phyloP scores from a whole-genome alignment of 768 basidiomycete species.

The Boletus rubescentipes region DNA sequence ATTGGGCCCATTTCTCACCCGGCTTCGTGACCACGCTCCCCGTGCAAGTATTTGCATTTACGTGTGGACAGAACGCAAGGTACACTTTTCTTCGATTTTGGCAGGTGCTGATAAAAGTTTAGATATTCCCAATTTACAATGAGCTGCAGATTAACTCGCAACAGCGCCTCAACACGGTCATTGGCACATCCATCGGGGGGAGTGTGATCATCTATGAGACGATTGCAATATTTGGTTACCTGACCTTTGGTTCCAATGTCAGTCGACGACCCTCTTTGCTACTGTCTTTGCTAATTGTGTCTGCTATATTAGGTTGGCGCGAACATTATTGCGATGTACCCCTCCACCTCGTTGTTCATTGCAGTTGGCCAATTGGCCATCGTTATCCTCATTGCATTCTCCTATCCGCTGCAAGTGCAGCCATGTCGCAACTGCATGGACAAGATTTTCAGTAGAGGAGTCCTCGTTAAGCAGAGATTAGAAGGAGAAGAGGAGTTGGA shows the following conservation, averaged over 20 bases:
- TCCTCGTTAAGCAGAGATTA: conserved; percentile 36
- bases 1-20: conserved; percentile 71
- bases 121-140: conserved; percentile 95
- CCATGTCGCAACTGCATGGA: conserved; percentile 92
- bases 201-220: conserved; percentile 85
- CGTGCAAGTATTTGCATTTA: conserved; percentile 91
- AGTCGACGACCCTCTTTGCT: conserved; percentile 15
- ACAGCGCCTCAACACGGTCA: conserved; percentile 80
- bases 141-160: conserved; percentile 84
- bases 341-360: conserved; percentile 86
- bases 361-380: conserved; percentile 93
- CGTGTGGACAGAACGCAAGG: conserved; percentile 89
- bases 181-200: conserved; percentile 82
- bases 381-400: conserved; percentile 84
- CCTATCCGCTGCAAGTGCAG: conserved; percentile 92
- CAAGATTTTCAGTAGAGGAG: conserved; percentile 69
- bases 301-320: conserved; percentile 61
- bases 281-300: neutral
- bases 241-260: conserved; percentile 89
- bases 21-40: conserved; percentile 84
- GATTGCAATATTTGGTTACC: conserved; percentile 85
- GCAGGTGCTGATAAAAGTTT: conserved; percentile 5
- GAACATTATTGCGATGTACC: conserved; percentile 96
- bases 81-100: neutral
- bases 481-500: conserved; percentile 52